Evolutionary conservation across 768 basidiomycete species (phyloP), one percentile per base, ranked within the genome.

Genomic region (Lentinula sp.): DNA sequence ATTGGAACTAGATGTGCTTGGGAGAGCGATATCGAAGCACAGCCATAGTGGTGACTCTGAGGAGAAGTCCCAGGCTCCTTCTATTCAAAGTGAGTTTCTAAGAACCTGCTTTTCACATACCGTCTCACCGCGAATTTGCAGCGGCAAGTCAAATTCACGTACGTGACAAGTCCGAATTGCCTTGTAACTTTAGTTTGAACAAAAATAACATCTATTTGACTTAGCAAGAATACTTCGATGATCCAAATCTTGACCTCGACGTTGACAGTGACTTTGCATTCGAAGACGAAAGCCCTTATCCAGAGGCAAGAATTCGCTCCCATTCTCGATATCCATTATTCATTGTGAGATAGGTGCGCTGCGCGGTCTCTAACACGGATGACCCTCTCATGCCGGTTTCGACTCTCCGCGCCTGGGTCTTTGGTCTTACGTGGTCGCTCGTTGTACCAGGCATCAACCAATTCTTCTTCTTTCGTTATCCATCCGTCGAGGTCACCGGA

Each of bases 211-310:
- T 16, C 41, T 6, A 15, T 12, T 13, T 33, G 12, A 28, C 16
- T 43, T 23, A 56, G 55, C 55, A 28, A 28, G 39, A 59, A 23
- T 60, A 60, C 37, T 76, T 77, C 48, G 70, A 75, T 18, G 76
- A 77, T 41, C 76, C 77, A 0, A 77, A 77, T 32, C 61, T 76
- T 6, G 76, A 77, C 59, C 57, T 41, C 6, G 65, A 68, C 1
- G 52, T 61, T 1, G 63, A 39, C 32, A 12, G 15, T 8, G 57
- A 63, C 20, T 28, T 49, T 18, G 36, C 33, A 2, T 7, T 66
- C 2, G 77, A 72, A 66, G 88, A 92, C 64, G 91, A 93, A 69
- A 91, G 90, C 2, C 91, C 91, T 4, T 93, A 93, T 68, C 89
- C 88, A 6, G 91, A 93, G 70, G 55, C 28, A 56, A 28, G 55